Percentiles rank a stretch among this genome's conserved stretches.
These are phyloP conservation scores for Ephemerocybe angulata DNA, from an alignment of 768 basidiomycete species.

Conservation along the genomic window DNA sequence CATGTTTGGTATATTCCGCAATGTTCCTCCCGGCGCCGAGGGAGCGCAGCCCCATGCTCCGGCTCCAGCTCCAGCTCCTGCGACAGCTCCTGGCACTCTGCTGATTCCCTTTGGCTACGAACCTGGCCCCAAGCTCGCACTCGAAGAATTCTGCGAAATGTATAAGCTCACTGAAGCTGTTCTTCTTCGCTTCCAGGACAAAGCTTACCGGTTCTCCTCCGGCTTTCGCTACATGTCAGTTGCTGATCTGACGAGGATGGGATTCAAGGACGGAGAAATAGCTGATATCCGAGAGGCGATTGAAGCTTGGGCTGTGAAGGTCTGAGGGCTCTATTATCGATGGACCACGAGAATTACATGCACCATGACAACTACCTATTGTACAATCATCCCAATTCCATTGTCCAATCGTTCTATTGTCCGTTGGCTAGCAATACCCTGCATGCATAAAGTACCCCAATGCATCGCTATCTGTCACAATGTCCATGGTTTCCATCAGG, in stretches of 20 bases:
- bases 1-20: constrained; percentile 3
- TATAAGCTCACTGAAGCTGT: constrained; percentile 1
- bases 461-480: constrained; percentile 25
- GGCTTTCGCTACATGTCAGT: constrained; percentile 8
- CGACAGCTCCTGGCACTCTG: not conserved
- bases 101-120: not conserved
- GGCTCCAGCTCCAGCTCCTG: constrained; percentile 4
- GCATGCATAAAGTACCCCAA: constrained; percentile 29
- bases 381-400: too few species aligned
- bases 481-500: constrained; percentile 23
- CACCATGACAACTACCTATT: too few species aligned
- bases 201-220: constrained; percentile 14
- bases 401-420: too few species aligned
- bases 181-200: constrained; percentile 3
- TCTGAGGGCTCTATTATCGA: not conserved
- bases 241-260: constrained; percentile 15
- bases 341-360: not conserved
- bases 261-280: constrained; percentile 18
- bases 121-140: not conserved
- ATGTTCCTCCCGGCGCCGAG: not conserved
- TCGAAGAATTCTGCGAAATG: not conserved
- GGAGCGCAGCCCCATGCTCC: not conserved
- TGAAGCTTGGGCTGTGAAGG: constrained; percentile 8
- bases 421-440: constrained; percentile 24
- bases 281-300: constrained; percentile 19